A percentile compares a stretch with the other conserved stretches of the same genome.
Evolutionary conservation across 306 rosid species (phyloP).

Genomic region (Pterocarpus macrocarpus): DNA sequence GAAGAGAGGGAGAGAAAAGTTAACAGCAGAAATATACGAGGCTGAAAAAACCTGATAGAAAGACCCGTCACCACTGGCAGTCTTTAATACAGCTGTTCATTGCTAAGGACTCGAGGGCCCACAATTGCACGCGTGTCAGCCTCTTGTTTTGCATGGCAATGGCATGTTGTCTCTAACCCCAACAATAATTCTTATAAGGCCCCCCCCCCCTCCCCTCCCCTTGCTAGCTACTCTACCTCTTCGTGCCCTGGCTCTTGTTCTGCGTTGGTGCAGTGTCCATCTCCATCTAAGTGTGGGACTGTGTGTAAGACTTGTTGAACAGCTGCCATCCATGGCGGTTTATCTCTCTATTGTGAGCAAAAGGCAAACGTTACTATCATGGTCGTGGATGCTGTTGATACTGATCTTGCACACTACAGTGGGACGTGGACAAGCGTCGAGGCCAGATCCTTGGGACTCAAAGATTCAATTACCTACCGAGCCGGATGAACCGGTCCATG

Average conservation of each 20-base stretch:
- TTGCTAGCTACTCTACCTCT: not conserved
- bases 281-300: no score
- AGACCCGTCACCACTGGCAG: no score
- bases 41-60: no score
- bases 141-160: not conserved
- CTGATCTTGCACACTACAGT: not conserved
- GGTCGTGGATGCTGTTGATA: constrained; percentile 27
- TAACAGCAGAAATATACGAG: no score
- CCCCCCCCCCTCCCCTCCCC: not conserved
- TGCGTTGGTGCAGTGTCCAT: no score
- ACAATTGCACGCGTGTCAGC: not conserved
- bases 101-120: not conserved
- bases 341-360: not conserved
- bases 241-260: no score
- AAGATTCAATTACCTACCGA: constrained; percentile 42
- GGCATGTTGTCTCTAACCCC: not conserved
- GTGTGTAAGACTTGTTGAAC: no score
- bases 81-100: not conserved
- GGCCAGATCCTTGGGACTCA: constrained; percentile 43
- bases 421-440: constrained; percentile 12
- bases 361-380: not conserved
- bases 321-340: constrained; percentile 7
- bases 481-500: constrained; percentile 21
- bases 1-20: no score
- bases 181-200: not conserved